Base-by-base conservation (phyloP, 805 yeast genomes). In the Clavispora santaluciae region DNA sequence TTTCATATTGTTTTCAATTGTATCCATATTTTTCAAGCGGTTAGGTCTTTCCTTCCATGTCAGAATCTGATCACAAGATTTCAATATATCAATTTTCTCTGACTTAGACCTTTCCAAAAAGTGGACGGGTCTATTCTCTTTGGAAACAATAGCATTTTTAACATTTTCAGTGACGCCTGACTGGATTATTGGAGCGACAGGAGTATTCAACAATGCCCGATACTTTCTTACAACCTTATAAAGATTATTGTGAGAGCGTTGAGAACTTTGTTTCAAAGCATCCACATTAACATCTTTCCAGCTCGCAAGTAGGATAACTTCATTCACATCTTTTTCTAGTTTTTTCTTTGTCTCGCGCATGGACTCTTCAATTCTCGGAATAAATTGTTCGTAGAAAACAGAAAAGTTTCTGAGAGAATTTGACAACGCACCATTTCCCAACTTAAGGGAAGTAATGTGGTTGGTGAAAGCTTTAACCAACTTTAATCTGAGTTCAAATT, bases 201-300 rank as follows among this genome's bases (percentile, higher is more conserved):
- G 69, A 18, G 71, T 71, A 5, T 72, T 59, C 9, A 90, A 60
- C 23, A 83, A 54, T 2, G 73, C 73, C 39, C 98, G 77, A 58
- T 86, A 93, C 59, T 88, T 88, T 43, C 89, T 75, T 9, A 91
- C 84, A 38, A 86, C 59, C 61, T 89, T 93, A 76, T 83, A 91
- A 39, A 93, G 78, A 51, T 73, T 79, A 48, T 79, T 78, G 56
- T 95, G 99, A 1, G 97, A 89, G 36, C 84, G 78, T 48, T 88
- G 80, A 5, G 99, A 93, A 62, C 96, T 87, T 62, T 90, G 97
- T 51, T 87, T 89, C 54, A 93, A 72, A 0, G 99, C 96, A 56
- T 86, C 95, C 33, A 89, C 78, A 55, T 93, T 95, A 10, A 89
- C 90, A 64, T 93, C 99, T 52, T 90, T 89, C 98, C 98, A 95